These are phyloP conservation scores for Pseudogymnoascus sp. DNA, from an alignment of 2,329 filamentous ascomycete species.

Conservation along the genomic window DNA sequence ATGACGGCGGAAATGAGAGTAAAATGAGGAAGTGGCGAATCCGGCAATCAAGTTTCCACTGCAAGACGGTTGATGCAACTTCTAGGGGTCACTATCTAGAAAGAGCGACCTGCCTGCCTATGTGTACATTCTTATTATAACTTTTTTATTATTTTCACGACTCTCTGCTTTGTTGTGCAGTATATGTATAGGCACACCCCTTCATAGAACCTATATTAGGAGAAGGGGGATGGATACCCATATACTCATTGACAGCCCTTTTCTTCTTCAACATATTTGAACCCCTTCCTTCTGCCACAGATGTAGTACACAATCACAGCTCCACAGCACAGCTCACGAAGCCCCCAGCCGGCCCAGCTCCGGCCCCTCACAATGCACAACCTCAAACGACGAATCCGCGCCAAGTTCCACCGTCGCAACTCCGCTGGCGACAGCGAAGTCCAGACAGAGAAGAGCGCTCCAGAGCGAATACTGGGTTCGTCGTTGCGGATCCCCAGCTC, in stretches of 20 bases:
- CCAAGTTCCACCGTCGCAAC: not conserved
- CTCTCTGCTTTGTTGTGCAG: not conserved
- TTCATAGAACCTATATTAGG: not conserved
- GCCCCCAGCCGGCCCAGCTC: not conserved
- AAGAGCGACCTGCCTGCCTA: not conserved
- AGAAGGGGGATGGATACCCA: not conserved
- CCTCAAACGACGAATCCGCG: not conserved
- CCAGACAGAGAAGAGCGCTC: not conserved
- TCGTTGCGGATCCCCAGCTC: not conserved
- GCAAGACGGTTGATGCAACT: not conserved
- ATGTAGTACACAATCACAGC: not conserved
- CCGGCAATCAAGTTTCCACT: not conserved
- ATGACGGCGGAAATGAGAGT: not conserved
- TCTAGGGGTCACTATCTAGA: not conserved
- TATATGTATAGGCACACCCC: not conserved
- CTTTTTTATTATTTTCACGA: not conserved
- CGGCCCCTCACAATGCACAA: not conserved
- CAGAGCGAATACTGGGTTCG: not conserved
- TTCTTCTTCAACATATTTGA: not conserved
- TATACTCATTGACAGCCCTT: not conserved
- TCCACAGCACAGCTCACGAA: not conserved
- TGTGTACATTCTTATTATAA: slow-evolving; percentile 1
- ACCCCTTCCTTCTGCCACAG: not conserved
- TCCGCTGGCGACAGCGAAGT: not conserved
- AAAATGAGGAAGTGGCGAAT: not conserved